Percentiles rank a stretch among this genome's conserved stretches.
phyloP scores from a whole-genome alignment of 257 asterid genomes.

The Petunia axillaris region DNA sequence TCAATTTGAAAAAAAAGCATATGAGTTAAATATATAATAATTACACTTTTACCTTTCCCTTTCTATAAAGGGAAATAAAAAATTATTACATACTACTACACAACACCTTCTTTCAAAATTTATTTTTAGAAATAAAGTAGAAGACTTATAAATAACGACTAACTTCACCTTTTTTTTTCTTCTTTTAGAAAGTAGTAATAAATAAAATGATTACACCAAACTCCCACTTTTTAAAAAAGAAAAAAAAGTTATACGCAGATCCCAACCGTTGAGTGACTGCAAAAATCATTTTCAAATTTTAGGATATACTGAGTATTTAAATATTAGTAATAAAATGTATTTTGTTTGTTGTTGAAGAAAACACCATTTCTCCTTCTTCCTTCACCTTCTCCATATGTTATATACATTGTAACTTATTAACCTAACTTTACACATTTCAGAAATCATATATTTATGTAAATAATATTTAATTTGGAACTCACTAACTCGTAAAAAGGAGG shows the following conservation, averaged over 20 bases:
- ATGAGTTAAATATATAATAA: background rate
- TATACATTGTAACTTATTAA: background rate
- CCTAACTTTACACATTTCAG: background rate
- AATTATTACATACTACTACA: background rate
- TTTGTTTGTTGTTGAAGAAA: background rate
- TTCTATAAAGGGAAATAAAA: background rate
- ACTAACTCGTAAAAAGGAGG: background rate
- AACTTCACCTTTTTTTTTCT: slow-evolving; percentile 11
- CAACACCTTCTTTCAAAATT: background rate
- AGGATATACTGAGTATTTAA: too few relatives aligned
- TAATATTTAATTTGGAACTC: slow-evolving; percentile 1
- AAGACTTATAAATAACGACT: background rate
- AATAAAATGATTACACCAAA: background rate
- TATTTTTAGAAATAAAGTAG: background rate
- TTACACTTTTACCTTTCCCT: background rate
- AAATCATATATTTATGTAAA: background rate
- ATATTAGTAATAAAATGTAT: too few relatives aligned
- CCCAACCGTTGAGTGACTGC: background rate
- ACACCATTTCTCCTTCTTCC: slow-evolving; percentile 29
- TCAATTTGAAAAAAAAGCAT: background rate
- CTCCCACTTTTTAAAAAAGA: background rate
- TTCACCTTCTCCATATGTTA: background rate
- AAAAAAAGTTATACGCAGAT: background rate
- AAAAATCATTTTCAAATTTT: too few relatives aligned
- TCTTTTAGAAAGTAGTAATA: slow-evolving; percentile 1